Conservation (phyloP, 2,329 filamentous ascomycete species). For the Microdochium paspali region DNA sequence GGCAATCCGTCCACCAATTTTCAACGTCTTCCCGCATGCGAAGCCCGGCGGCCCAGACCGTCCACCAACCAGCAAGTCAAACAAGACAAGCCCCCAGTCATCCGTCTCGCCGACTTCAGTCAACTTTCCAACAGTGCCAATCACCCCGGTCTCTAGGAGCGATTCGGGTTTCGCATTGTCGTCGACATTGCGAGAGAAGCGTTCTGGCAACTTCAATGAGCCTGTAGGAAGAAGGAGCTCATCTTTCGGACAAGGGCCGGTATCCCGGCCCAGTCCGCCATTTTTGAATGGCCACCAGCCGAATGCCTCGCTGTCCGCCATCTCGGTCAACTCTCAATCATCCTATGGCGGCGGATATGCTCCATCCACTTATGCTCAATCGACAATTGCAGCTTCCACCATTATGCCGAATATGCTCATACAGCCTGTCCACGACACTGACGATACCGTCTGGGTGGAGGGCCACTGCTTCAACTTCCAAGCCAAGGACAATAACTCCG, state of each 20-base stretch:
- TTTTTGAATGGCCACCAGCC: slow-evolving; percentile 59
- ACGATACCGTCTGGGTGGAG: slow-evolving; percentile 75
- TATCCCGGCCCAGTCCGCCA: slow-evolving; percentile 63
- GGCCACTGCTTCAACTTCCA: slow-evolving; percentile 70
- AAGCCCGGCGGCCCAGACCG: slow-evolving; percentile 63
- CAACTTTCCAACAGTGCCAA: slow-evolving; percentile 66
- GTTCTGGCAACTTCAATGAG: slow-evolving; percentile 84
- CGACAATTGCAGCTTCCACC: slow-evolving; percentile 76
- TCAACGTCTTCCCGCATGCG: slow-evolving; percentile 83
- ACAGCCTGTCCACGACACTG: slow-evolving; percentile 69
- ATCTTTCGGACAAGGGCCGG: slow-evolving; percentile 68
- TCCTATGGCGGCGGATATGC: slow-evolving; percentile 65
- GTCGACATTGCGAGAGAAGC: slow-evolving; percentile 82
- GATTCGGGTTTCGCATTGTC: slow-evolving; percentile 87
- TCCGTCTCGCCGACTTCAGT: slow-evolving; percentile 69
- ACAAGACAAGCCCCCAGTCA: slow-evolving; percentile 50
- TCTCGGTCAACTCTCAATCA: slow-evolving; percentile 56
- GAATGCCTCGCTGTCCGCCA: slow-evolving; percentile 49
- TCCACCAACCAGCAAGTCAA: slow-evolving; percentile 64
- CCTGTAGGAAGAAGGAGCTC: slow-evolving; percentile 72
- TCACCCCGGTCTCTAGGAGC: slow-evolving; percentile 74
- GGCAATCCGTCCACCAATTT: slow-evolving; percentile 55
- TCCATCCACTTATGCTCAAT: slow-evolving; percentile 75
- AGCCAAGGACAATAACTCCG: slow-evolving; percentile 45
- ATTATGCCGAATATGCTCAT: slow-evolving; percentile 80